Base-by-base conservation (phyloP, 2,329 filamentous ascomycete species). In the Westerdykella aurantiaca region DNA sequence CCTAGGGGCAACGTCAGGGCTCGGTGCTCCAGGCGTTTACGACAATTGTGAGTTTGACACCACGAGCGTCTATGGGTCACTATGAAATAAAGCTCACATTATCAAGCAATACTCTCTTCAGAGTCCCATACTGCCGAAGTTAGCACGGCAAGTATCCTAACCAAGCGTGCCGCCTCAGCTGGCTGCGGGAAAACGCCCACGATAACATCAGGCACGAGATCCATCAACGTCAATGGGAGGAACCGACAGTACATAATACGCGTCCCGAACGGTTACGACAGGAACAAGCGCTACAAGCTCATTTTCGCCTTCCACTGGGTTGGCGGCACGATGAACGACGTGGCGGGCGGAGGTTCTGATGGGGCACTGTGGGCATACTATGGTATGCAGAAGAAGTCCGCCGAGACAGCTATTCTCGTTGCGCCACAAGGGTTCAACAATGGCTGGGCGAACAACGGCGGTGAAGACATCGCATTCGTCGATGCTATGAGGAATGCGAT, bases 291-390 rank as follows among this genome's bases (percentile, higher is more conserved):
- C 1, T 68, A 73, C 53, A 64, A 63, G 33, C 60, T 74, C 31
- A 66, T 76, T 44, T 72, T 72, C 48, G 64, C 60, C 17, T 56
- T 67, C 38, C 72, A 76, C 55, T 67, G 63, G 57, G 66, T 69
- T 31, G 61, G 62, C 41, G 69, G 69, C 25, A 69, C 50, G 50
- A 69, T 68, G 53, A 46, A 58, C 39, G 56, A 68, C 42, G 62
- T 73, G 22, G 66, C 58, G 37, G 49, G 46, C 41, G 50, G 50
- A 18, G 38, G 43, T 16, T 21, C 29, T 7, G 47, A 55, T 31
- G 60, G 60, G 33, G 56, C 55, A 23, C 64, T 67, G 9, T 56
- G 56, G 31, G 43, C 53, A 2, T 72, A 65, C 55, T 74, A 73
- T 48, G 70, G 71, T 3, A 60, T 74, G 6, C 61, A 61, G 12